phyloP scores from a whole-genome alignment of 225 moss, liverwort and hornwort species.

The Takakia lepidozioides region DNA sequence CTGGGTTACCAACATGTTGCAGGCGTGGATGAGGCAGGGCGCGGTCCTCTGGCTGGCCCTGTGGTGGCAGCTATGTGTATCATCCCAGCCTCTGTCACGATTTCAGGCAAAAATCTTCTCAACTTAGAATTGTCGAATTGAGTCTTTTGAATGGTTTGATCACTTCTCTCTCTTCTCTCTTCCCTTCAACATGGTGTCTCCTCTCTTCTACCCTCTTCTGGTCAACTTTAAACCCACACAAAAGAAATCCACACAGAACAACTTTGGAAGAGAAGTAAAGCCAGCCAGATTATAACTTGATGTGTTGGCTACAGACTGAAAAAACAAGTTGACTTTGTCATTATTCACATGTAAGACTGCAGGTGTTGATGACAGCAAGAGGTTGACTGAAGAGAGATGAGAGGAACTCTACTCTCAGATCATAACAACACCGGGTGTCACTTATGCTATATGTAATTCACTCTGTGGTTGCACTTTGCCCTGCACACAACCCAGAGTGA shows the following conservation, averaged over 20 bases:
- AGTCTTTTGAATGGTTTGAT: background rate
- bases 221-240: no score
- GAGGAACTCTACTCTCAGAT: slow-evolving; percentile 67
- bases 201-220: background rate
- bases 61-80: slow-evolving; percentile 94
- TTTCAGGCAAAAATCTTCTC: slow-evolving; percentile 56
- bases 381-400: slow-evolving; percentile 47
- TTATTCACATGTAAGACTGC: no score
- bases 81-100: slow-evolving; percentile 57
- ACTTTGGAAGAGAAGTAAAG: no score
- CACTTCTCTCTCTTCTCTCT: background rate
- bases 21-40: slow-evolving; percentile 92
- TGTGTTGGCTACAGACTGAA: background rate
- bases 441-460: slow-evolving; percentile 54
- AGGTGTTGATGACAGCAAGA: slow-evolving; percentile 96
- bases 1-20: slow-evolving; percentile 68
- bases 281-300: background rate
- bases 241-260: no score
- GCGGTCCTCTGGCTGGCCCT: slow-evolving; percentile 90
- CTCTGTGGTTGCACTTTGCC: no score
- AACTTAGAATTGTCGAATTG: background rate
- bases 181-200: background rate
- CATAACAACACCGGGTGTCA: slow-evolving; percentile 73
- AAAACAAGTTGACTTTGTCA: no score
- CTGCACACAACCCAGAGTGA: no score